These are phyloP conservation scores for Lentinula sp. DNA, from an alignment of 768 basidiomycete species.

Conservation along the genomic window DNA sequence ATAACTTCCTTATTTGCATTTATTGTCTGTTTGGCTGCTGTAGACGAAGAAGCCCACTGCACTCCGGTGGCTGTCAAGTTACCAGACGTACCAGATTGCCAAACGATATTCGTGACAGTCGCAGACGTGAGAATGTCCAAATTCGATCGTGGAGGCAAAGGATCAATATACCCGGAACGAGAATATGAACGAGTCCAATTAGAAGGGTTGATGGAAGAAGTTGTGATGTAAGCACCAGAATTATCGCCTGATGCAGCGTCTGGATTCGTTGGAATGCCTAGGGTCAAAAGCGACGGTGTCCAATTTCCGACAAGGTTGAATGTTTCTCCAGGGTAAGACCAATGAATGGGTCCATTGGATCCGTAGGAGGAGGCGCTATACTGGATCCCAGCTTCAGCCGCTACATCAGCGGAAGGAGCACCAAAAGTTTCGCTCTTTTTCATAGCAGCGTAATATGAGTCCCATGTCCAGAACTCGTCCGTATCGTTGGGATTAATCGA, in stretches of 20 bases:
- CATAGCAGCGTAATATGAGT: conserved; percentile 31
- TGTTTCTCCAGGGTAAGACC: conserved; percentile 20
- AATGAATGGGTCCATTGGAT: conserved; percentile 33
- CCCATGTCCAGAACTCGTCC: conserved; percentile 35
- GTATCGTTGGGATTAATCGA: conserved; percentile 23
- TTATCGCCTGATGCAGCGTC: conserved; percentile 33
- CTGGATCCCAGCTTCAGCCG: conserved; percentile 31
- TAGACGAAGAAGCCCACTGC: conserved; percentile 34
- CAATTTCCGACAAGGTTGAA: conserved; percentile 34
- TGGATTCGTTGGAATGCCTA: conserved; percentile 25
- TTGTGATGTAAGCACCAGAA: conserved; percentile 20
- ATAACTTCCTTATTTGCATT: conserved; percentile 52
- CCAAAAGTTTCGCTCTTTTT: conserved; percentile 50
- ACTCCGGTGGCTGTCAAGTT: conserved; percentile 44
- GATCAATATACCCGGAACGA: conserved; percentile 52
- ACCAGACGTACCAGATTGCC: conserved; percentile 24
- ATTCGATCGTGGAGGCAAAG: conserved; percentile 55
- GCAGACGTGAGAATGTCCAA: conserved; percentile 56
- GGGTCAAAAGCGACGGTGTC: conserved; percentile 29
- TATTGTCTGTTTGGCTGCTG: conserved; percentile 27
- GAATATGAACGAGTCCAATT: conserved; percentile 59
- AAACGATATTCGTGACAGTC: conserved; percentile 52
- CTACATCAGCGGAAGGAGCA: conserved; percentile 33
- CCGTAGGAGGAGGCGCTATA: conserved; percentile 39
- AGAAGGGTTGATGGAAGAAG: conserved; percentile 1